Evolutionary conservation across 495 filamentous ascomycete species (phyloP), one percentile per base, ranked within the genome.

Genomic region (Aspergillus ellipticus): DNA sequence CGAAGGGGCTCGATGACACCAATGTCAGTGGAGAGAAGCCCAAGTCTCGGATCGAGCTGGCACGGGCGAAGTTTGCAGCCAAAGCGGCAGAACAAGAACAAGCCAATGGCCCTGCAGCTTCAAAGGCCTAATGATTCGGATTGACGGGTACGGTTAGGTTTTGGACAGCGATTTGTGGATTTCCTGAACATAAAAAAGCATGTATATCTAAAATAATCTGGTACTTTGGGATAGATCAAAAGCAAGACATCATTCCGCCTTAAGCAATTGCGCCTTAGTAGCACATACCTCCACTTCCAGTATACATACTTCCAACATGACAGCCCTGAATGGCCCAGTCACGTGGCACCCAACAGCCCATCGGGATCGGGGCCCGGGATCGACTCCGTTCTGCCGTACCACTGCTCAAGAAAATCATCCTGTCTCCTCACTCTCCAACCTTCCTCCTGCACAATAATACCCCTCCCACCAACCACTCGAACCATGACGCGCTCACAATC

Each of bases 11-110:
- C 42, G 62, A 67, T 37, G 50, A 42, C 17, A 54, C 26, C 51
- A 57, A 68, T 39, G 63, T 62, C 17, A 42, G 59, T 33, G 67
- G 59, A 29, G 62, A 66, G 49, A 65, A 67, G 24, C 70, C 71
- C 21, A 79, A 78, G 59, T 77, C 76, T 16, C 69, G 69, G 46
- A 65, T 82, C 43, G 75, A 80, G 47, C 63, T 80, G 57, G 78
- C 78, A 6, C 72, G 77, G 16, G 75, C 74, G 39, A 62, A 76
- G 11, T 79, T 66, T 51, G 75, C 73, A 0, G 67, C 71, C 5
- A 67, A 67, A 53, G 56, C 51, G 13, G 60, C 65, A 41, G 60
- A 61, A 37, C n/a, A n/a, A n/a, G n/a, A n/a, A n/a, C n/a, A n/a
- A n/a, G n/a, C n/a, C n/a, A 46, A 46, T 24, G 45, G 10, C 2